These are phyloP conservation scores for Pezicula rhizophila DNA, from an alignment of 2,329 filamentous ascomycete genomes.

Conservation along the genomic window DNA sequence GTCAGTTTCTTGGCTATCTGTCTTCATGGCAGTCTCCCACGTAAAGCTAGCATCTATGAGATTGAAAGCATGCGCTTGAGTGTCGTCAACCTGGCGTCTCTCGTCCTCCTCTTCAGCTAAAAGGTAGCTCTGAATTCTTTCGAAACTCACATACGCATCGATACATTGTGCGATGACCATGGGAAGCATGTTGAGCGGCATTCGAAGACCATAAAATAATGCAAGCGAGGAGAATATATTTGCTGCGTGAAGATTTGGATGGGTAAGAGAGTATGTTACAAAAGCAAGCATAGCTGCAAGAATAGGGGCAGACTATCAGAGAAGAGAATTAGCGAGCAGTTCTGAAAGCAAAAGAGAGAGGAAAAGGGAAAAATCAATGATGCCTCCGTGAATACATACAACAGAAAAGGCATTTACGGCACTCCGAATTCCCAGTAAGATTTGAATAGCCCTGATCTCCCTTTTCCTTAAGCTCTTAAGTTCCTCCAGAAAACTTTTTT, in stretches of 20 bases:
- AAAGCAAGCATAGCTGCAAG: slow-evolving; percentile 92
- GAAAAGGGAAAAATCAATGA: neutral
- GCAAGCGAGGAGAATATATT: slow-evolving; percentile 88
- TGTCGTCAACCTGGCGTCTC: slow-evolving; percentile 45
- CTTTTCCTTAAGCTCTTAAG: slow-evolving; percentile 49
- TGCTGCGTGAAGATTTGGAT: slow-evolving; percentile 66
- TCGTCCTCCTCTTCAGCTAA: slow-evolving; percentile 81
- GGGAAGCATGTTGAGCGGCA: slow-evolving; percentile 85
- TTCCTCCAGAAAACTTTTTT: slow-evolving; percentile 53
- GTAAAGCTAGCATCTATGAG: slow-evolving; percentile 73
- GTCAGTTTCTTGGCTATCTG: slow-evolving; percentile 36
- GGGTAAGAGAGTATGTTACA: slow-evolving; percentile 67
- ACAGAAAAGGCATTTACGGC: slow-evolving; percentile 56
- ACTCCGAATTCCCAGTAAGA: slow-evolving; percentile 63
- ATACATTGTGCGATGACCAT: slow-evolving; percentile 83
- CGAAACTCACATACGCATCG: slow-evolving; percentile 76
- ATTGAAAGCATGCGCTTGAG: slow-evolving; percentile 57
- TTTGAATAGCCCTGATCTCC: slow-evolving; percentile 65
- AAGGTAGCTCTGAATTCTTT: slow-evolving; percentile 83
- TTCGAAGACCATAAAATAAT: slow-evolving; percentile 83
- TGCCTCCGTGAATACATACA: slow-evolving; percentile 13
- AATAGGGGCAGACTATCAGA: neutral
- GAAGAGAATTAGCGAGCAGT: neutral
- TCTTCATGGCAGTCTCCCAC: slow-evolving; percentile 68
- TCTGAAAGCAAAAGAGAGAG: neutral